Evolutionary conservation across 345 rosid species (phyloP).

Genomic region (Corchorus capsularis): DNA sequence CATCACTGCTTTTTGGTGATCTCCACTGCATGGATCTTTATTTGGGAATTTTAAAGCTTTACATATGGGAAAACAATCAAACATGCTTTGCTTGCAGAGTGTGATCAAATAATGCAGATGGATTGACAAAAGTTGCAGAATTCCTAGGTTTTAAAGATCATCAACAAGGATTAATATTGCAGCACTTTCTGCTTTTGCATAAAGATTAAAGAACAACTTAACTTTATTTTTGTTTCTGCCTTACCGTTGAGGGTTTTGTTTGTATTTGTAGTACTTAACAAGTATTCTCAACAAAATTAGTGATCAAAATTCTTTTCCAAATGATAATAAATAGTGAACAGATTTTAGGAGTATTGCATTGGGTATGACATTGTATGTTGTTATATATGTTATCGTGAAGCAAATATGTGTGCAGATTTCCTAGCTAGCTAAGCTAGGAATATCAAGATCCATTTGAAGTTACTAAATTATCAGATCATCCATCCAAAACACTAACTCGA

Average conservation of each 20-base stretch:
- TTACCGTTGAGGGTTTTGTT: constrained; percentile 9
- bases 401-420: no score
- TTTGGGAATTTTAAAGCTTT: constrained; percentile 6
- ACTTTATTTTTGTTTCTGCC: neutral
- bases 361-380: no score
- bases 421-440: no score
- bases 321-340: neutral
- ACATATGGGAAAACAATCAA: neutral
- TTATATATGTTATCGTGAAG: no score
- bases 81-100: constrained; percentile 12
- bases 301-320: neutral
- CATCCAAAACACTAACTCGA: no score
- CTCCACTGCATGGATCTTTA: constrained; percentile 7
- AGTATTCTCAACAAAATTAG: neutral
- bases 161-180: neutral
- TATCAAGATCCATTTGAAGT: no score
- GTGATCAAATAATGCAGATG: constrained; percentile 14
- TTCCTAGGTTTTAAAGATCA: constrained; percentile 7
- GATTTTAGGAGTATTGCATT: no score
- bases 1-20: neutral
- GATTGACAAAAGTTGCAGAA: constrained; percentile 16
- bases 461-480: no score
- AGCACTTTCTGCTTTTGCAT: constrained; percentile 11
- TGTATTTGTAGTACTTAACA: neutral
- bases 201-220: neutral